These are phyloP conservation scores for Panus rudis DNA, from an alignment of 768 basidiomycete species.

Conservation along the genomic window DNA sequence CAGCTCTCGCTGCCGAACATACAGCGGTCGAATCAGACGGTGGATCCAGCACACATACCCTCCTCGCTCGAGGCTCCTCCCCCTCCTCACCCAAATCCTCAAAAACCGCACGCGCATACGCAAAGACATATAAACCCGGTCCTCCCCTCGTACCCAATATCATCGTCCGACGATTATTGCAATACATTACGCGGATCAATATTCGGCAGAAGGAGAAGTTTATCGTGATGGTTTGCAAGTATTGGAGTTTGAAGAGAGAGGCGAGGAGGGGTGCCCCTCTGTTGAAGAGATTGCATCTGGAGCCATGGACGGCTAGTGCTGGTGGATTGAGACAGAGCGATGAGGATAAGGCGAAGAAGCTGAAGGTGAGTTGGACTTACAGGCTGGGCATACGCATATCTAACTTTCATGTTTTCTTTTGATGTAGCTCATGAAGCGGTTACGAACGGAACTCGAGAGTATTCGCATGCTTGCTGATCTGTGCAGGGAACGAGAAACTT, in stretches of 20 bases:
- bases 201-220: conserved; percentile 76
- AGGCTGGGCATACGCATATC: background rate
- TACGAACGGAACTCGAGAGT: conserved; percentile 72
- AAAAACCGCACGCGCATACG: conserved; percentile 85
- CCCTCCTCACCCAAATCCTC: conserved; percentile 42
- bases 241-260: conserved; percentile 97
- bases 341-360: conserved; percentile 73
- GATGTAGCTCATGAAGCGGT: conserved; percentile 50
- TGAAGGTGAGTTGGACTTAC: conserved; percentile 51
- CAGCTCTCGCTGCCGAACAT: conserved; percentile 48
- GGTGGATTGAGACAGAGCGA: conserved; percentile 62
- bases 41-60: conserved; percentile 13
- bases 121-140: conserved; percentile 86
- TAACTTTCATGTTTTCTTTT: conserved; percentile 22
- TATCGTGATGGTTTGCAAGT: conserved; percentile 71
- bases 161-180: conserved; percentile 71
- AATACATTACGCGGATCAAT: conserved; percentile 63
- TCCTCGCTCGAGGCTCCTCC: conserved; percentile 20
- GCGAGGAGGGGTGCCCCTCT: conserved; percentile 89
- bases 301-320: conserved; percentile 91
- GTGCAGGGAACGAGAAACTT: conserved; percentile 70
- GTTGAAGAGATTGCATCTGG: conserved; percentile 86
- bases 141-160: conserved; percentile 87
- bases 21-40: conserved; percentile 30
- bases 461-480: conserved; percentile 61